These are phyloP conservation scores for Lizonia empirigonia DNA, from an alignment of 2,329 filamentous ascomycete species.

Conservation along the genomic window DNA sequence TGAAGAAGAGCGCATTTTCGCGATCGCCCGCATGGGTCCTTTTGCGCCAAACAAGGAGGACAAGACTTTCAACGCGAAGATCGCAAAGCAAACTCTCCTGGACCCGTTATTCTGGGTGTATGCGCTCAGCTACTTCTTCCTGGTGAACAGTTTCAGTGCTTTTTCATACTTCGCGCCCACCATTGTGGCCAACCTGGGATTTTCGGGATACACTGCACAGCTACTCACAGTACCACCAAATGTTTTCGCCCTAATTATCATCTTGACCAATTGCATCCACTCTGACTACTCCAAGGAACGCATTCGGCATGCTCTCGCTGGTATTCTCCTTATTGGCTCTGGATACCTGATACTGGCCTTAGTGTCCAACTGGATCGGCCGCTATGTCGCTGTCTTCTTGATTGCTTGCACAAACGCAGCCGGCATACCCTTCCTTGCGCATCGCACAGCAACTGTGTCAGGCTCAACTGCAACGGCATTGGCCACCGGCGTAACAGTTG, in stretches of 20 bases:
- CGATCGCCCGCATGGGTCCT: slow-evolving; percentile 65
- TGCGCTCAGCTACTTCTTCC: slow-evolving; percentile 48
- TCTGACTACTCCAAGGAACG: slow-evolving; percentile 30
- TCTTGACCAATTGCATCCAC: slow-evolving; percentile 27
- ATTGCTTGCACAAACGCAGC: slow-evolving; percentile 31
- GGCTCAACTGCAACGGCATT: slow-evolving; percentile 30
- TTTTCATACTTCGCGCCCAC: slow-evolving; percentile 62
- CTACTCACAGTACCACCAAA: slow-evolving; percentile 71
- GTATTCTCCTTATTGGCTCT: slow-evolving; percentile 21
- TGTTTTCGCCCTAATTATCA: slow-evolving; percentile 63
- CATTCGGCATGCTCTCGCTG: slow-evolving; percentile 27
- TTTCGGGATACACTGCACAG: slow-evolving; percentile 64
- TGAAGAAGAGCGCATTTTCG: slow-evolving; percentile 70
- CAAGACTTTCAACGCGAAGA: slow-evolving; percentile 54
- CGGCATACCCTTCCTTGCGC: slow-evolving; percentile 29
- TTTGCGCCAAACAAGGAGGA: slow-evolving; percentile 51
- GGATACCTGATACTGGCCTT: slow-evolving; percentile 28
- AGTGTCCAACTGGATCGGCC: slow-evolving; percentile 28
- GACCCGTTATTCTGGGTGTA: slow-evolving; percentile 61
- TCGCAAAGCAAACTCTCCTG: slow-evolving; percentile 54
- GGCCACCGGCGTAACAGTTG: slow-evolving; percentile 29
- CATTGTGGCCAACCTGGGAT: slow-evolving; percentile 65
- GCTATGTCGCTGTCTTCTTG: slow-evolving; percentile 29
- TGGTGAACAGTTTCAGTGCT: slow-evolving; percentile 52
- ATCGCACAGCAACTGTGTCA: slow-evolving; percentile 28